These are phyloP conservation scores for Pelargonium cotyledonis DNA, from an alignment of 441 rosid genomes.

Conservation along the genomic window DNA sequence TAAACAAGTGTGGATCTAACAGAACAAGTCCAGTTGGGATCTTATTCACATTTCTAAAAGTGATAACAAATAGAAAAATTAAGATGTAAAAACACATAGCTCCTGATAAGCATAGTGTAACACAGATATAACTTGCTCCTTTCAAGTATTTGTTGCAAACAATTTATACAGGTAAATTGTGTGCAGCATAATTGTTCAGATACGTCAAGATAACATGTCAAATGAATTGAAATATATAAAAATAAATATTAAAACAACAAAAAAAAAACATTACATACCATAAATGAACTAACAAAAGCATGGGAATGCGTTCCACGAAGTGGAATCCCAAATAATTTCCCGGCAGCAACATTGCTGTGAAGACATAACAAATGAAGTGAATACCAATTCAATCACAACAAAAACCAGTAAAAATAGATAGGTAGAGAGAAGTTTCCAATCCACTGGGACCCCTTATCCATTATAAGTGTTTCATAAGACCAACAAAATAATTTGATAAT, in stretches of 20 bases:
- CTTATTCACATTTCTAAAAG: constrained; percentile 1
- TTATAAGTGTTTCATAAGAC: background rate
- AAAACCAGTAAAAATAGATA: background rate
- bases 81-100: background rate
- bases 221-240: background rate
- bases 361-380: constrained; percentile 14
- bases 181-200: background rate
- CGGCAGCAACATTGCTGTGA: constrained; percentile 91
- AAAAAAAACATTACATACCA: constrained; percentile 39
- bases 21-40: background rate
- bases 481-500: background rate
- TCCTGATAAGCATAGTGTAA: background rate
- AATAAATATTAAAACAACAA: too few relatives aligned
- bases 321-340: constrained; percentile 77
- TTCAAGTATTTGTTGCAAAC: background rate
- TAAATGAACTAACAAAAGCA: constrained; percentile 94
- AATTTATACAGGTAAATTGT: background rate
- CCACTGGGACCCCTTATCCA: background rate
- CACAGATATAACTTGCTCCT: constrained; percentile 5
- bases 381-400: background rate
- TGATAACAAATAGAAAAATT: background rate
- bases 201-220: too few relatives aligned
- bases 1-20: background rate
- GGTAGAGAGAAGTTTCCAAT: background rate
- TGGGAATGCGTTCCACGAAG: constrained; percentile 94